Conservation (phyloP, 495 filamentous ascomycete genomes). For the Penicillium macrosclerotiorum region DNA sequence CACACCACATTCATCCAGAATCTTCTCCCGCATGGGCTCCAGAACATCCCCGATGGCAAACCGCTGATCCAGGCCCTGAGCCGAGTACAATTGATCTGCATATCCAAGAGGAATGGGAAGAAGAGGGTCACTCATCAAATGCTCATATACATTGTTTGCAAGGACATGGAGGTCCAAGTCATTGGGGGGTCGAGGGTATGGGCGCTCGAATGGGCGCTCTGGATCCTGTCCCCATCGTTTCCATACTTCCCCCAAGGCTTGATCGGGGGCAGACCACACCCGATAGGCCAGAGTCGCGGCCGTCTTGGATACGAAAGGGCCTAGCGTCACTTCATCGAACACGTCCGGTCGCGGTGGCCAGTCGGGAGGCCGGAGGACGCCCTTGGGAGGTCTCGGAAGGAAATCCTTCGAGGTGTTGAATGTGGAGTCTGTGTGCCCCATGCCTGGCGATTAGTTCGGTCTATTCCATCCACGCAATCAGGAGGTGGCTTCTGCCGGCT, state of each 20-base stretch:
- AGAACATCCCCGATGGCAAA: no score
- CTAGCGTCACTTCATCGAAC: conserved; percentile 19
- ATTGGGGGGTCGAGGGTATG: not conserved
- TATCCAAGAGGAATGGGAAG: conserved; percentile 6
- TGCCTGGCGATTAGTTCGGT: no score
- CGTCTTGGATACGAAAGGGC: conserved; percentile 7
- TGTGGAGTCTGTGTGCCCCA: no score
- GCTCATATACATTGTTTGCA: conserved; percentile 26
- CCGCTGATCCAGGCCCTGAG: not conserved
- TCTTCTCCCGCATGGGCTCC: no score
- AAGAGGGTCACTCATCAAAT: conserved; percentile 17
- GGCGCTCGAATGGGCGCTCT: conserved; percentile 5
- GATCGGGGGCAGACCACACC: conserved; percentile 23
- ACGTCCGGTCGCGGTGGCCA: conserved; percentile 22
- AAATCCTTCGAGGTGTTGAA: no score
- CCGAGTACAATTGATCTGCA: not conserved
- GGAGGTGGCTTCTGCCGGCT: no score
- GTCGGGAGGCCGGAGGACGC: conserved; percentile 6
- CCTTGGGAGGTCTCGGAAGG: not conserved
- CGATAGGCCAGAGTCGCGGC: conserved; percentile 24
- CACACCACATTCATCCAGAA: no score
- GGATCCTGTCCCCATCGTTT: not conserved
- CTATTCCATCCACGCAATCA: no score
- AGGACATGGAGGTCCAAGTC: conserved; percentile 10
- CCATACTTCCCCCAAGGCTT: conserved; percentile 12